Percentiles rank a stretch among this genome's conserved stretches.
These are phyloP conservation scores for Epithemia pelagica DNA, from an alignment of 108 stramenopile species.

Conservation along the genomic window DNA sequence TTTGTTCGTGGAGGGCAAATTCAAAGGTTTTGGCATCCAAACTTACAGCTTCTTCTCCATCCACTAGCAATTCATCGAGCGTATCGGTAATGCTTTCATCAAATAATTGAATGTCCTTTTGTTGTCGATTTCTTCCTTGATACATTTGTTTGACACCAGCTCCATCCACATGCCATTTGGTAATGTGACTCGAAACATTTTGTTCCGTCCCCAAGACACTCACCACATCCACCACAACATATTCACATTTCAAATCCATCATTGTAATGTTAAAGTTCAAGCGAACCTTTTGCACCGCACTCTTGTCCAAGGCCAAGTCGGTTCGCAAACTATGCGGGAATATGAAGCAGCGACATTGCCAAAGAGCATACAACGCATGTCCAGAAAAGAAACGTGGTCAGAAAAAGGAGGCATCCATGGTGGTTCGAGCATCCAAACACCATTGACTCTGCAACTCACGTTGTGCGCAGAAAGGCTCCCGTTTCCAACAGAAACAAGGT, in stretches of 20 bases:
- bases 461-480: slow-evolving; percentile 59
- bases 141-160: slow-evolving; percentile 75
- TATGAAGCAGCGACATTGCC: no score
- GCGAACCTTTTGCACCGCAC: slow-evolving; percentile 42
- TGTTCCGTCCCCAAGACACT: slow-evolving; percentile 86
- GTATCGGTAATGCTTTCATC: slow-evolving; percentile 66
- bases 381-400: no score
- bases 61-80: slow-evolving; percentile 80
- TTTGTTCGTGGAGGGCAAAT: slow-evolving; percentile 29
- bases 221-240: slow-evolving; percentile 73
- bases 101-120: slow-evolving; percentile 57
- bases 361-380: no score
- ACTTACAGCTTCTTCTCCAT: slow-evolving; percentile 79
- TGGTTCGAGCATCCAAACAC: no score
- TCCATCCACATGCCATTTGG: slow-evolving; percentile 89
- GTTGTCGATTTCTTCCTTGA: slow-evolving; percentile 76
- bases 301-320: slow-evolving; percentile 65
- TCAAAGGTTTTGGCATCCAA: slow-evolving; percentile 47
- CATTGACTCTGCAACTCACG: slow-evolving; percentile 7
- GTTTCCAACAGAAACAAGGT: slow-evolving; percentile 85
- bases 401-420: no score
- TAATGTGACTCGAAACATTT: slow-evolving; percentile 90
- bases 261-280: slow-evolving; percentile 93
- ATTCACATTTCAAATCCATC: slow-evolving; percentile 87
- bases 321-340: slow-evolving; percentile 28